Base-by-base conservation (phyloP, 176 grass and related monocot species). In the Sorghum bicolor region DNA sequence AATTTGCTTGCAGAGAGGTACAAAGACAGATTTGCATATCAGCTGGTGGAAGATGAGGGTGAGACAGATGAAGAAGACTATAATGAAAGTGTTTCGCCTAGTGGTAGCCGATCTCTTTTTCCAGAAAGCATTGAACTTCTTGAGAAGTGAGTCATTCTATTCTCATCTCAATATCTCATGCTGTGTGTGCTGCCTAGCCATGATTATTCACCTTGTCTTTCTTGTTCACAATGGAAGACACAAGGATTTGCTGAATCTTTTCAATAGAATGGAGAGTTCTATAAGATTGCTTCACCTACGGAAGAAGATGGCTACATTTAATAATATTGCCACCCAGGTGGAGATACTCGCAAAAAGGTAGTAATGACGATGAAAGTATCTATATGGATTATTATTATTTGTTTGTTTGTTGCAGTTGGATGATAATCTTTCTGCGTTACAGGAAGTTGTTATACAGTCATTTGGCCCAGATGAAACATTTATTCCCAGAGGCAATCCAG, bases 301-400 rank as follows among this genome's bases (percentile, higher is more conserved):
- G 47, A 96, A 99, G 80, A 94, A 94, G 84, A 66, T 70, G 74
- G 16, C 89, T 83, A 93, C 91, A 79, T 93, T 96, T 74, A 86
- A 79, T 41, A 94, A 90, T 53, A 94, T 96, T 82, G 87, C 84
- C 29, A 69, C 76, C 81, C 96, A 96, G 81, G 91, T 99, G 64
- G 93, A 96, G 63, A 37, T 99, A 77, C 88, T 99, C 41, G 87
- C 87, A 13, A 99, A 94, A 73, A 99, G 93, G 96, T 99, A 98
- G 0, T 26, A 75, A 67, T 43, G 63, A 43, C 39, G 75, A 75
- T 6, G 38, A 24, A 76, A 84, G 43, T 80, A 37, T 76, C 44
- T 24, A 3, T 24, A 43, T 79, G 31, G 4, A 67, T 41, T 86
- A 68, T 28, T 15, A 57, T 69, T 48, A 34, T 69, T 57, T 14